Evolutionary conservation across 768 basidiomycete species (phyloP).

Genomic region (Thelephora aurantiotincta): DNA sequence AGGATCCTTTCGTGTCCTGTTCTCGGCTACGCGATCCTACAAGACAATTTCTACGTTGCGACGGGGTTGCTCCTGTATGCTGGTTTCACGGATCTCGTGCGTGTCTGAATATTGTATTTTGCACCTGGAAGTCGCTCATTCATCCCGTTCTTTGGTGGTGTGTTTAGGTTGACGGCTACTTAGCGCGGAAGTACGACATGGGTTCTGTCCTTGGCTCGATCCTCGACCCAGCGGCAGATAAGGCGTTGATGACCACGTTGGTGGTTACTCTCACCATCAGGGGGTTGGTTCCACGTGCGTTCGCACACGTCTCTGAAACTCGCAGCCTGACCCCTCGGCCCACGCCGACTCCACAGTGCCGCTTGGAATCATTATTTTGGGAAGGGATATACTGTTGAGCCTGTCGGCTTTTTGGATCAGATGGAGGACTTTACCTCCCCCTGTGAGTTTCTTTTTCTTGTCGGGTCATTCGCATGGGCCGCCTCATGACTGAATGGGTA

Average conservation of each 20-base stretch:
- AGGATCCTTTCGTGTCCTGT: conserved; percentile 82
- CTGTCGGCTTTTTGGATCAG: conserved; percentile 88
- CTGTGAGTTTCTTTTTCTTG: conserved; percentile 41
- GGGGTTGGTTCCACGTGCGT: conserved; percentile 48
- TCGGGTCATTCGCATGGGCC: background rate
- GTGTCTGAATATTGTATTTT: conserved; percentile 6
- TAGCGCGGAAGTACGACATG: conserved; percentile 82
- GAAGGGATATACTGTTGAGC: conserved; percentile 76
- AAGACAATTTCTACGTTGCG: conserved; percentile 69
- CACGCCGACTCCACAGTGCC: conserved; percentile 40
- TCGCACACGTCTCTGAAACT: background rate
- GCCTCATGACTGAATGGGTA: background rate
- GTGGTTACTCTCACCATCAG: conserved; percentile 77
- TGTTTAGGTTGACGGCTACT: conserved; percentile 72
- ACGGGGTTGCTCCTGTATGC: conserved; percentile 80
- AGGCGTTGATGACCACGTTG: conserved; percentile 87
- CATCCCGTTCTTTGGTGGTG: background rate
- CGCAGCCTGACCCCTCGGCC: background rate
- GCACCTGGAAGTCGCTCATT: conserved; percentile 3
- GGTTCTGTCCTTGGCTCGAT: conserved; percentile 88
- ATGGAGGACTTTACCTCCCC: conserved; percentile 76
- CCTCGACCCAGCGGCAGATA: conserved; percentile 95
- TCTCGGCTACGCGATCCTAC: conserved; percentile 80
- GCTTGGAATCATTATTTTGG: conserved; percentile 74
- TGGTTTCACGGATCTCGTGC: conserved; percentile 87